A percentile compares a stretch with the other conserved stretches of the same genome.
Evolutionary conservation across 2,329 filamentous ascomycete species (phyloP).

Genomic region (Teratosphaeria epicoccoides): DNA sequence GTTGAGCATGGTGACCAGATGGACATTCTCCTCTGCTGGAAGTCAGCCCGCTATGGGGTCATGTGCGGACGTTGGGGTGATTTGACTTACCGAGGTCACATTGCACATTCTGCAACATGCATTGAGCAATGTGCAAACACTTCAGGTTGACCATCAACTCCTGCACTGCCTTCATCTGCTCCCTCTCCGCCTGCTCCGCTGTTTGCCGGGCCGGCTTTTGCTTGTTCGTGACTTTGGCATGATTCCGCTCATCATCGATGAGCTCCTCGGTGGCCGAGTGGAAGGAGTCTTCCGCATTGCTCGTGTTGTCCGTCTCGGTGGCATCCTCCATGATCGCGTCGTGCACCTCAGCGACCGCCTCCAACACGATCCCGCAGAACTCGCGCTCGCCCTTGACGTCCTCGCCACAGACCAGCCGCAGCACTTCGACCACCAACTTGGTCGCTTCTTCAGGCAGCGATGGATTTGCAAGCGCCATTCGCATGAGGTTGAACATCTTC

Average conservation of each 20-base stretch:
- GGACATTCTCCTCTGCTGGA: constrained; percentile 61
- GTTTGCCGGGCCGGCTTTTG: constrained; percentile 45
- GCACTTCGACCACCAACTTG: constrained; percentile 70
- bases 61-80: too few relatives aligned
- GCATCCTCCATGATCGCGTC: constrained; percentile 75
- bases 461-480: constrained; percentile 73
- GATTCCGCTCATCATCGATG: constrained; percentile 47
- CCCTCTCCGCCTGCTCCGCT: constrained; percentile 42
- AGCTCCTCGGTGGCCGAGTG: constrained; percentile 85
- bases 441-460: constrained; percentile 89
- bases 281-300: constrained; percentile 62
- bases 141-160: constrained; percentile 98
- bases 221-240: constrained; percentile 26
- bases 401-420: constrained; percentile 72
- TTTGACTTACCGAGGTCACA: constrained; percentile 50
- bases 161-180: constrained; percentile 63
- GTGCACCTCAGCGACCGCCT: constrained; percentile 92
- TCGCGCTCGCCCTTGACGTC: constrained; percentile 66
- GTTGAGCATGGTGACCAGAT: constrained; percentile 96
- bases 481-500: constrained; percentile 88
- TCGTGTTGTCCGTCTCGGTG: constrained; percentile 42
- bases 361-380: constrained; percentile 75
- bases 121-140: constrained; percentile 92
- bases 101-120: constrained; percentile 88
- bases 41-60: neutral